Percentiles rank a stretch among this genome's conserved stretches.
Conservation (phyloP, 139 green algal genomes). For the Coccomyxa sp. region DNA sequence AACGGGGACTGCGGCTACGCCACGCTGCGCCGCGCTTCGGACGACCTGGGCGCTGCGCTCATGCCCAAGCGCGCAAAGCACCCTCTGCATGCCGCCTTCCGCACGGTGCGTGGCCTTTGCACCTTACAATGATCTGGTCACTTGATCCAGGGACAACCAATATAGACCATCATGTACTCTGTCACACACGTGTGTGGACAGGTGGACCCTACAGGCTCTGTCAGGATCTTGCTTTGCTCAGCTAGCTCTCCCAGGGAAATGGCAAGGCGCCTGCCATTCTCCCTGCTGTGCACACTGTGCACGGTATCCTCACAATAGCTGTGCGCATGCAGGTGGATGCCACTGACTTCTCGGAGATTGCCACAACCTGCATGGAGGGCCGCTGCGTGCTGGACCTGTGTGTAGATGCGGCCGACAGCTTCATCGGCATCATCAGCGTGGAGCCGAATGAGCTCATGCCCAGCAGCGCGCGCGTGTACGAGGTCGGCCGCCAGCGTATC, state of each 20-base stretch:
- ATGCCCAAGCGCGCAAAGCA: conserved; percentile 41
- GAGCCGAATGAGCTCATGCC: conserved; percentile 39
- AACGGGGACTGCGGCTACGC: conserved; percentile 45
- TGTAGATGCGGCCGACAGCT: conserved; percentile 46
- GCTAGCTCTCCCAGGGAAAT: neutral
- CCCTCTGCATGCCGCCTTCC: conserved; percentile 60
- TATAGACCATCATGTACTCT: too few relatives aligned
- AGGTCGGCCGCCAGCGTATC: conserved; percentile 39
- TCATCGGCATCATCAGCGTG: conserved; percentile 35
- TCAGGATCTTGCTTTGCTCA: too few relatives aligned
- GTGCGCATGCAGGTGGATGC: conserved; percentile 35
- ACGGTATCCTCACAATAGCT: neutral
- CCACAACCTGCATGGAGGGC: conserved; percentile 49
- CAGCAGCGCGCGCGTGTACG: conserved; percentile 40
- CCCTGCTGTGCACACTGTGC: neutral
- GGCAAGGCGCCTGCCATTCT: neutral
- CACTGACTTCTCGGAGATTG: conserved; percentile 60
- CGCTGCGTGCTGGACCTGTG: conserved; percentile 58
- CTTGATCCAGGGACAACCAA: too few relatives aligned
- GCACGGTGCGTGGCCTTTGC: conserved; percentile 36
- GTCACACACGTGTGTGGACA: too few relatives aligned
- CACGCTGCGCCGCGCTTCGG: conserved; percentile 29
- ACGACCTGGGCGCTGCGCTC: conserved; percentile 25
- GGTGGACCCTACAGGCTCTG: too few relatives aligned
- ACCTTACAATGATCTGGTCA: too few relatives aligned